Percentiles rank a stretch among this genome's conserved stretches.
These are phyloP conservation scores for Fusarium metavorans DNA, from an alignment of 2,329 filamentous ascomycete species.

Conservation along the genomic window DNA sequence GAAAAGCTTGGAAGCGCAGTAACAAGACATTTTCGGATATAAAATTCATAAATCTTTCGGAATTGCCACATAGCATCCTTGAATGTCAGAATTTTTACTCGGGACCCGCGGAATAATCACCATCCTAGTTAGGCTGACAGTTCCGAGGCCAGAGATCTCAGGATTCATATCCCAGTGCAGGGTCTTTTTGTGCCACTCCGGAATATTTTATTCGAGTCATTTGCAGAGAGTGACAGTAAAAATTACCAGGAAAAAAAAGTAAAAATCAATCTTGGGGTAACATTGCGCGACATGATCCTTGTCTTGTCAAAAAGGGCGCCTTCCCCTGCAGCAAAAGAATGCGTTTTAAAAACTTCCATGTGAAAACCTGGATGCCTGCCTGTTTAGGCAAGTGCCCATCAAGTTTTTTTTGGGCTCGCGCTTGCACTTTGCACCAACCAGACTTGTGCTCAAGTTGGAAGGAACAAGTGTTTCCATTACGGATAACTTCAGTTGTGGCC, in stretches of 20 bases:
- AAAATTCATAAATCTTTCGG: background rate
- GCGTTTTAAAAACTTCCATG: background rate
- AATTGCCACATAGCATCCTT: background rate
- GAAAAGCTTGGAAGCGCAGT: background rate
- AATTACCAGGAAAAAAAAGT: background rate
- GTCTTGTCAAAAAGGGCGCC: background rate
- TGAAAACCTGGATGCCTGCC: conserved; percentile 5
- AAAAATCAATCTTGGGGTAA: background rate
- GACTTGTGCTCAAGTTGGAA: conserved; percentile 8
- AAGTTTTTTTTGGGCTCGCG: too few relatives aligned
- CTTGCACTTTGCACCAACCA: background rate
- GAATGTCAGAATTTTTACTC: background rate
- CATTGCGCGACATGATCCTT: conserved; percentile 4
- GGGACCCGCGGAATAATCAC: background rate
- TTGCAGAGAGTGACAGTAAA: background rate
- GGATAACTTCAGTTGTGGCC: conserved; percentile 6
- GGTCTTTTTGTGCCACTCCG: background rate
- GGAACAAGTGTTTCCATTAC: conserved; percentile 7
- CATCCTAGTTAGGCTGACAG: background rate
- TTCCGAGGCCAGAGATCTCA: background rate
- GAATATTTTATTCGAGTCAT: background rate
- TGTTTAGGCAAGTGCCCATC: conserved; percentile 7
- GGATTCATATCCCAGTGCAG: background rate
- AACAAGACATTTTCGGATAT: background rate
- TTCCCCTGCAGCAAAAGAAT: conserved; percentile 5